Conservation (phyloP, 2,329 filamentous ascomycete species). For the Nothomitra cinnamomea region DNA sequence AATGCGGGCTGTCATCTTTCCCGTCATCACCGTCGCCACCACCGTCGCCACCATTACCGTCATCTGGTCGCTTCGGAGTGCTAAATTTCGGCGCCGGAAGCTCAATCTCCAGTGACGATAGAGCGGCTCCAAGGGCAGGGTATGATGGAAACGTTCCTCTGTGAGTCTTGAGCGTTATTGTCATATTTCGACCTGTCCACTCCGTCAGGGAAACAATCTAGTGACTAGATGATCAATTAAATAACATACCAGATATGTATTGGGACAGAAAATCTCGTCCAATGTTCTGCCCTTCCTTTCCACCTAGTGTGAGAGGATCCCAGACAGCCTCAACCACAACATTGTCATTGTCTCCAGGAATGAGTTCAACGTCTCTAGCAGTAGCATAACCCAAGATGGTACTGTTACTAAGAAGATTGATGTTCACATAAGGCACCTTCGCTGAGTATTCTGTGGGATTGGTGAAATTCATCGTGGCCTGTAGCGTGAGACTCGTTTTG, state of each 20-base stretch:
- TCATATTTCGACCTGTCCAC: slow-evolving; percentile 54
- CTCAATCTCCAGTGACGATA: slow-evolving; percentile 55
- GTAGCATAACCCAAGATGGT: slow-evolving; percentile 61
- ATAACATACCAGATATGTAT: slow-evolving; percentile 56
- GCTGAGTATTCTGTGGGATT: slow-evolving; percentile 85
- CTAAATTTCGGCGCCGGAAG: slow-evolving; percentile 53
- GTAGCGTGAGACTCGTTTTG: slow-evolving; percentile 49
- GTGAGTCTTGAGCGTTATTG: slow-evolving; percentile 56
- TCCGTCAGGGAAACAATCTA: not conserved
- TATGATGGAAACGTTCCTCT: slow-evolving; percentile 54
- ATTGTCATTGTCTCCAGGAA: slow-evolving; percentile 53
- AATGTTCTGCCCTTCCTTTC: slow-evolving; percentile 39
- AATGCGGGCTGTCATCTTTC: slow-evolving; percentile 35
- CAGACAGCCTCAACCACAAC: slow-evolving; percentile 53
- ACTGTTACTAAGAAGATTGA: slow-evolving; percentile 58
- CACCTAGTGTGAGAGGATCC: slow-evolving; percentile 49
- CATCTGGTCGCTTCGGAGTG: slow-evolving; percentile 32
- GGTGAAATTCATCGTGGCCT: slow-evolving; percentile 62
- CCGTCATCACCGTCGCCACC: slow-evolving; percentile 19
- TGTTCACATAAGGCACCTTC: slow-evolving; percentile 59
- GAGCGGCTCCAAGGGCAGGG: slow-evolving; percentile 52
- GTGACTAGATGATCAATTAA: not conserved
- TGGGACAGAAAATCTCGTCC: slow-evolving; percentile 64
- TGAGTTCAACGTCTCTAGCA: slow-evolving; percentile 44
- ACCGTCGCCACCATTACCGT: slow-evolving; percentile 5